Base-by-base conservation (phyloP, 2,329 filamentous ascomycete species). In the Xylaria sp. region DNA sequence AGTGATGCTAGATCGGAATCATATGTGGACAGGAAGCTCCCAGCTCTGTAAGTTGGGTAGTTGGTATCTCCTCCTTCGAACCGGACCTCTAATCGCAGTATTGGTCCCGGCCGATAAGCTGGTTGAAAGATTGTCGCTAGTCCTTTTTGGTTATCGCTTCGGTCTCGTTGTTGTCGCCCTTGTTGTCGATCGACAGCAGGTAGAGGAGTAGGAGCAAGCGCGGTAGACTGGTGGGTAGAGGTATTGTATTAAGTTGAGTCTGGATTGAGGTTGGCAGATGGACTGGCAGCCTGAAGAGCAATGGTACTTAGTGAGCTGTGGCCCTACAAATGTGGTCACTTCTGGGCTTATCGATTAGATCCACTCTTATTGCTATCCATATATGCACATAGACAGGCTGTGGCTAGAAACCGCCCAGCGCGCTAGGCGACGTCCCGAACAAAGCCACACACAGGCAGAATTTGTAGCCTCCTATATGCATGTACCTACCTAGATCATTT, bases 301-400 rank as follows among this genome's bases (percentile, higher is more conserved):
- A 49, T 54, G 9, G 45, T 57, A 13, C 65, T 69, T 68, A 65
- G 67, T 45, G 29, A 25, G 27, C 13, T 9, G 27, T 50, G 44
- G 60, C 29, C 33, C 64, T 57, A 65, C 39, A 64, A 25, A 65
- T 68, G 61, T 69, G 65, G 65, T 65, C 65, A 69, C 55, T 65
- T 67, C 42, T 13, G 36, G 38, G 33, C 55, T 69, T 69, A 69
- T 69, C 66, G 51, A 47, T 61, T 42, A 9, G 17, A 11, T 44
- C 29, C 45, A 53, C 29, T 3, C 49, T 54, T 65, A 64, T 60
- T 33, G 39, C 10, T 9, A n/a, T 25, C 9, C 11, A 9, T n/a
- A 20, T 59, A 62, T 66, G 53, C 54, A 60, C 3, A 20, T 44
- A 39, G 22, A 36, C n/a, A 11, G 36, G 47, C 5, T 55, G 20